Percentiles rank a stretch among this genome's conserved stretches.
phyloP scores from a whole-genome alignment of 2,329 filamentous ascomycete species.

The Colletotrichum eremochloae region DNA sequence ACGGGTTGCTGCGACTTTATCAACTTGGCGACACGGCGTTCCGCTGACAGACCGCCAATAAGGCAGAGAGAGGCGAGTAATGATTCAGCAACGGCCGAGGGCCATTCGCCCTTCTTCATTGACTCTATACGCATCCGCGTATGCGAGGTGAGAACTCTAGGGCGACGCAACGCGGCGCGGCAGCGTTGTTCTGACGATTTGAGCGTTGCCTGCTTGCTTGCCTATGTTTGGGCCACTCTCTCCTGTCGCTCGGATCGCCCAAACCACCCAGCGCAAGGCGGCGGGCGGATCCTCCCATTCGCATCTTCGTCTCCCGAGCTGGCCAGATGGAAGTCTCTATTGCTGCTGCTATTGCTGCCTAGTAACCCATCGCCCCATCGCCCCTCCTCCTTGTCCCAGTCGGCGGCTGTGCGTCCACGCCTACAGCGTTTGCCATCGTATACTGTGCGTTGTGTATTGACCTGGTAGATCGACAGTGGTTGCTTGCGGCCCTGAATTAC shows the following conservation, averaged over 20 bases:
- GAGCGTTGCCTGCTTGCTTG: not conserved
- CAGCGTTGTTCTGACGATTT: not conserved
- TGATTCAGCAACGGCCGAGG: not conserved
- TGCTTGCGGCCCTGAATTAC: not conserved
- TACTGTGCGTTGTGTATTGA: not conserved
- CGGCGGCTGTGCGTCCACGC: slow-evolving; percentile 8
- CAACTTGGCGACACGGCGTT: not conserved
- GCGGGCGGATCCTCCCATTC: not conserved
- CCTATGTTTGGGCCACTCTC: not conserved
- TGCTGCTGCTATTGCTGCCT: not conserved
- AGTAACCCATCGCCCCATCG: not conserved
- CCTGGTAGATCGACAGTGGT: not conserved
- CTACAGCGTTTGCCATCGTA: not conserved
- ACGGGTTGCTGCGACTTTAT: not conserved
- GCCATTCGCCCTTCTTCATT: too few species aligned
- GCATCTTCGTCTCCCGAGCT: not conserved
- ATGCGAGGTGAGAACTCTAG: slow-evolving; percentile 4
- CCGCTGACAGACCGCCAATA: not conserved
- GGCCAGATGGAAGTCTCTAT: not conserved
- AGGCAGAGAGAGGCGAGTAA: not conserved
- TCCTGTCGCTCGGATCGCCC: too few species aligned
- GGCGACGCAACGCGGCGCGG: slow-evolving; percentile 1
- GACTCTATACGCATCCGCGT: slow-evolving; percentile 1
- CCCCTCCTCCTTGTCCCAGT: not conserved
- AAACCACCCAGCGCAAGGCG: not conserved